A percentile compares a stretch with the other conserved stretches of the same genome.
Conservation (phyloP, 116 monocot species). For the Cymodocea nodosa region DNA sequence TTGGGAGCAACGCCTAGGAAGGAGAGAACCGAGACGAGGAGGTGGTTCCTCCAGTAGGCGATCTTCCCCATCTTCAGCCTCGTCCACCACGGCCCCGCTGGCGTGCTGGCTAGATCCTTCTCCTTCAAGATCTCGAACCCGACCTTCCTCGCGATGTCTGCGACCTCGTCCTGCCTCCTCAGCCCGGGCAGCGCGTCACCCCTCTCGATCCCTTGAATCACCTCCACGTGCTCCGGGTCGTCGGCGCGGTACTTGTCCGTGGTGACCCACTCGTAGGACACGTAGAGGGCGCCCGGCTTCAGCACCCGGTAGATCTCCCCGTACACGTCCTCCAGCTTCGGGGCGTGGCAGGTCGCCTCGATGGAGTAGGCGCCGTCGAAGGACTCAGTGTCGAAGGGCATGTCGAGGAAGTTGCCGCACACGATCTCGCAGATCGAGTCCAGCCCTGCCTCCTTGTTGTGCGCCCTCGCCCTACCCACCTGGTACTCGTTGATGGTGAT, state of each 20-base stretch:
- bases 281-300: constrained; percentile 48
- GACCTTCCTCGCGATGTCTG: constrained; percentile 21
- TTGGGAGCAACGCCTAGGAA: constrained; percentile 38
- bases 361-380: constrained; percentile 76
- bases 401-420: constrained; percentile 57
- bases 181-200: constrained; percentile 55
- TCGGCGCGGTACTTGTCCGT: constrained; percentile 29
- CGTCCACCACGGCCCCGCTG: constrained; percentile 52
- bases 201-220: constrained; percentile 55
- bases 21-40: constrained; percentile 28
- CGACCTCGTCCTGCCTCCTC: constrained; percentile 33
- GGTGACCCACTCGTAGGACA: constrained; percentile 76
- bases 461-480: constrained; percentile 53
- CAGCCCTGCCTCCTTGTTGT: constrained; percentile 67
- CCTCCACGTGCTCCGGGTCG: constrained; percentile 41
- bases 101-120: constrained; percentile 35
- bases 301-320: constrained; percentile 46
- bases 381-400: constrained; percentile 40
- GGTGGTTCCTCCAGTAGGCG: constrained; percentile 62
- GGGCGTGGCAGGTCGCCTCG: constrained; percentile 72
- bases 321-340: constrained; percentile 53
- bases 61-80: constrained; percentile 47
- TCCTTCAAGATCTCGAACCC: constrained; percentile 51
- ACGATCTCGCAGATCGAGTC: constrained; percentile 61
- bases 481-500: constrained; percentile 95